A percentile compares a stretch with the other conserved stretches of the same genome.
Conservation (phyloP, 176 grass and related monocot species). For the Oryza meyeriana region DNA sequence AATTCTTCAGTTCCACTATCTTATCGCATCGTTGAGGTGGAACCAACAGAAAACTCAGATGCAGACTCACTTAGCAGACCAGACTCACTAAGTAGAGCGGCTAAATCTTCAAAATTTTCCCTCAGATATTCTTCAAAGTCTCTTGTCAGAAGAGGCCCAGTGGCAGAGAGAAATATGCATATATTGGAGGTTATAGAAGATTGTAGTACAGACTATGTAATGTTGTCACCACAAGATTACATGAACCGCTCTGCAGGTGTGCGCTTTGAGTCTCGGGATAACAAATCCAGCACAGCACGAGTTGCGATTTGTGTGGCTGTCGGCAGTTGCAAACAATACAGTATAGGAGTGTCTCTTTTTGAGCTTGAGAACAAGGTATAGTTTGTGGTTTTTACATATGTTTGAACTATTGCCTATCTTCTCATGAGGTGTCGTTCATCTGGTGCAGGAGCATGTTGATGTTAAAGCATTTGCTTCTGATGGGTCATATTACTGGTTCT, state of each 20-base stretch:
- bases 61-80: conserved; percentile 53
- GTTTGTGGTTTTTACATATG: background rate
- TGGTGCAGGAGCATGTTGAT: conserved; percentile 79
- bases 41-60: conserved; percentile 69
- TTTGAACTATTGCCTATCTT: conserved; percentile 18
- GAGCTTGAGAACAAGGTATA: conserved; percentile 95
- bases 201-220: conserved; percentile 65
- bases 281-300: conserved; percentile 55
- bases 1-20: conserved; percentile 67
- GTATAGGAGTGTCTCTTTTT: conserved; percentile 82
- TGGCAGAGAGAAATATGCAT: conserved; percentile 59
- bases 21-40: conserved; percentile 81
- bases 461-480: conserved; percentile 80
- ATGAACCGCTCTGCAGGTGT: conserved; percentile 50
- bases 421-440: conserved; percentile 19
- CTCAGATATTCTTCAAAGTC: conserved; percentile 86
- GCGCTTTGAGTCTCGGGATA: conserved; percentile 55
- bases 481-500: conserved; percentile 92
- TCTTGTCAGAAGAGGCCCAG: conserved; percentile 56
- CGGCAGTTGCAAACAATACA: conserved; percentile 59
- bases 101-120: conserved; percentile 90
- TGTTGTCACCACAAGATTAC: conserved; percentile 95
- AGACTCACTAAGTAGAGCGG: conserved; percentile 60
- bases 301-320: conserved; percentile 82
- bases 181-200: conserved; percentile 87